Evolutionary conservation across 2,329 filamentous ascomycete species (phyloP), one percentile per base, ranked within the genome.

Genomic region (Aspergillus sergii): DNA sequence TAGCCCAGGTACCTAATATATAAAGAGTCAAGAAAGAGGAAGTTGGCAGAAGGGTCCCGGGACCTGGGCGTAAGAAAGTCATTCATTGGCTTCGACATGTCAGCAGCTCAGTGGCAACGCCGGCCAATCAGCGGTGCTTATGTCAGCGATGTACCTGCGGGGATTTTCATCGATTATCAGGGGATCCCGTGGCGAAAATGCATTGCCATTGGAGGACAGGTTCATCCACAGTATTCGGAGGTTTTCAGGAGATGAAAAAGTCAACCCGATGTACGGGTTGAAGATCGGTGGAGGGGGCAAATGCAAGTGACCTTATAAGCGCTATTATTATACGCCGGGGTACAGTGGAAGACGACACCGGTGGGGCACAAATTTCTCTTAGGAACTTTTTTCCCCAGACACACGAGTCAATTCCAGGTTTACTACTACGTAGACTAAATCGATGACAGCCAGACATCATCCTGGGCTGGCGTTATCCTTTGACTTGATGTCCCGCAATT

Each of bases 91-190:
- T 61, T 58, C 55, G 59, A 45, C 50, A 59, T 43, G 60, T 63
- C 63, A 58, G 54, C 51, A 10, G 57, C 45, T 36, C 23, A 50
- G 58, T 56, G 59, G 58, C 53, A 51, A 59, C 45, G 58, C 57
- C 43, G 32, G 48, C 64, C 62, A 59, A 63, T 60, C 61, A 65
- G 10, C 55, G 7, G 8, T 21, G 65, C 41, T 67, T 67, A 67
- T 65, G 65, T 67, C 65, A 67, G 53, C 59, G 26, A 32, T 12
- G 53, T 60, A 58, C 57, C 43, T 64, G 57, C 60, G 32, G 34
- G 30, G 60, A 61, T 55, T 56, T 45, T 43, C 32, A 50, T 5
- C 30, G 34, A 39, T 41, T 23, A 34, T 39, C 51, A 59, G 51
- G 51, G 57, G 34, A 58, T 23, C 21, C 46, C 46, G 46, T 50